A percentile compares a stretch with the other conserved stretches of the same genome.
Evolutionary conservation across 2,329 filamentous ascomycete species (phyloP).

Genomic region (Penicillium decumbens): DNA sequence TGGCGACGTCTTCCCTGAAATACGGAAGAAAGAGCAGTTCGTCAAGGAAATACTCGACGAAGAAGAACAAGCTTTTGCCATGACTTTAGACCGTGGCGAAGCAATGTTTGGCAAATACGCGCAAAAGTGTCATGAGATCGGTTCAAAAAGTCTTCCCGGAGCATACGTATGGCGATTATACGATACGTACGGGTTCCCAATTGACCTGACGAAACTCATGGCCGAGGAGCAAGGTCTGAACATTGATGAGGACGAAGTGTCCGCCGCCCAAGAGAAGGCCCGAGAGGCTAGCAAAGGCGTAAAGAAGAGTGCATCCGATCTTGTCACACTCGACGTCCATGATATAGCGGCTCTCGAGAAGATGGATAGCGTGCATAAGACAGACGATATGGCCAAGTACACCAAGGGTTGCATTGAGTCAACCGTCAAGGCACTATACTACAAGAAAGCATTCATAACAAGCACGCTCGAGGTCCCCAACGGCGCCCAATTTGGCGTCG

Average conservation of each 20-base stretch:
- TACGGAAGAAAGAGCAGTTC: slow-evolving; percentile 79
- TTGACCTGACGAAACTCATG: slow-evolving; percentile 94
- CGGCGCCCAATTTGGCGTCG: slow-evolving; percentile 77
- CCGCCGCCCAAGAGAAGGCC: slow-evolving; percentile 77
- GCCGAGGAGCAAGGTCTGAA: slow-evolving; percentile 81
- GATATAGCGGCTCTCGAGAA: slow-evolving; percentile 82
- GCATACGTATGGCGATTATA: slow-evolving; percentile 94
- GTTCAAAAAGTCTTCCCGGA: slow-evolving; percentile 67
- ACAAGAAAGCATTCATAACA: slow-evolving; percentile 70
- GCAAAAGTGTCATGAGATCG: slow-evolving; percentile 58
- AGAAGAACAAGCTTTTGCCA: slow-evolving; percentile 89
- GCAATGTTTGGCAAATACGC: slow-evolving; percentile 93
- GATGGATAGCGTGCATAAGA: slow-evolving; percentile 67
- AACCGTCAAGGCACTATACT: slow-evolving; percentile 78
- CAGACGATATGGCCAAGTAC: slow-evolving; percentile 82
- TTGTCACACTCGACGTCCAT: slow-evolving; percentile 89
- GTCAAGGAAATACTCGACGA: slow-evolving; percentile 92
- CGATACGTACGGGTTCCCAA: slow-evolving; percentile 95
- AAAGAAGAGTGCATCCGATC: slow-evolving; percentile 76
- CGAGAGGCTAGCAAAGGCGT: slow-evolving; percentile 91
- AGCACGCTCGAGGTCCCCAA: slow-evolving; percentile 69
- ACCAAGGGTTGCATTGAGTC: slow-evolving; percentile 68
- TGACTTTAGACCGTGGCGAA: slow-evolving; percentile 90
- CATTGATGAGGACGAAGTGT: slow-evolving; percentile 82
- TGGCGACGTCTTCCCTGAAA: slow-evolving; percentile 90